phyloP scores from a whole-genome alignment of 345 rosid species.

The Eucalyptus erythrocorys region DNA sequence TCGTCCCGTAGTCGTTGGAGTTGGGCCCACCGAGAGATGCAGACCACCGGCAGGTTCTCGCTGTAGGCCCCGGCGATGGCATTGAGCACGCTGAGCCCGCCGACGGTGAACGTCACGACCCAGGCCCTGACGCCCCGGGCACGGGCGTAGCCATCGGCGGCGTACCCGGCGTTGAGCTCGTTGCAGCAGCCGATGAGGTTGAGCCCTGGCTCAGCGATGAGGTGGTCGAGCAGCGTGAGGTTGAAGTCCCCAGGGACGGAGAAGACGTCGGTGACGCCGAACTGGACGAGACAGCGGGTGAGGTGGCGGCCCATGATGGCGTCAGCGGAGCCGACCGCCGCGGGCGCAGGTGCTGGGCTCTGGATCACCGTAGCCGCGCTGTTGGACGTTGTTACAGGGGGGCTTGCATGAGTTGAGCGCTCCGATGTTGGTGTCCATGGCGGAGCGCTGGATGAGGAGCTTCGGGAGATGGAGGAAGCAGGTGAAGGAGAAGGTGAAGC shows the following conservation, averaged over 20 bases:
- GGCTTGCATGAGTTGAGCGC: constrained; percentile 35
- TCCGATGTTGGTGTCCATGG: constrained; percentile 45
- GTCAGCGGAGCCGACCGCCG: constrained; percentile 12
- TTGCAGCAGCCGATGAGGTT: constrained; percentile 62
- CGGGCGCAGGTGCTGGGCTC: neutral
- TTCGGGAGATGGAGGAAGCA: neutral
- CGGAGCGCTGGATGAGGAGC: neutral
- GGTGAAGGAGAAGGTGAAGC: neutral
- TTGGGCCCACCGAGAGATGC: constrained; percentile 78
- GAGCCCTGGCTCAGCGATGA: constrained; percentile 65
- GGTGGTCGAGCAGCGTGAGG: constrained; percentile 62
- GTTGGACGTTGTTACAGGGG: constrained; percentile 15
- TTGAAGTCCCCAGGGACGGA: constrained; percentile 70
- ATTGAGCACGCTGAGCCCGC: constrained; percentile 61
- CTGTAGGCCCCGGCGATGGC: constrained; percentile 76
- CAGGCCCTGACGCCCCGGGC: constrained; percentile 67
- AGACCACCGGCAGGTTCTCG: constrained; percentile 64
- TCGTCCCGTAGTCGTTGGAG: constrained; percentile 73
- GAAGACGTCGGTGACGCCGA: constrained; percentile 42
- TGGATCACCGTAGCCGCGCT: constrained; percentile 21
- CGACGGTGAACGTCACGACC: constrained; percentile 68
- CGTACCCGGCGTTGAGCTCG: constrained; percentile 74
- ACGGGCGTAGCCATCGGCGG: constrained; percentile 63
- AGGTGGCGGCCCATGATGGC: constrained; percentile 53
- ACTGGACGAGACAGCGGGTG: constrained; percentile 48